phyloP scores from a whole-genome alignment of 169 alveolate species.

The Sarcocystis neurona region DNA sequence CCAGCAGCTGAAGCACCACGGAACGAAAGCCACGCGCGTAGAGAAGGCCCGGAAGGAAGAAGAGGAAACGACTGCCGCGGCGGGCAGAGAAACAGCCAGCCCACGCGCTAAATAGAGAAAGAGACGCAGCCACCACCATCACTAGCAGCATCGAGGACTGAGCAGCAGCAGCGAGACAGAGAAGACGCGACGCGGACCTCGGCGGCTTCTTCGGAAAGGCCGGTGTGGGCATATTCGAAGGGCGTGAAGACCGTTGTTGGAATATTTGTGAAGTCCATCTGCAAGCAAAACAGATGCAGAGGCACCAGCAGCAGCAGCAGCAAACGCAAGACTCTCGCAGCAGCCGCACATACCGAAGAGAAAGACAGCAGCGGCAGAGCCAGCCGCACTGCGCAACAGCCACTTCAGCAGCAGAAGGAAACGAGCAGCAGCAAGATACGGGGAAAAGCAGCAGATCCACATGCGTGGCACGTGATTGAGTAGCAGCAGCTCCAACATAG shows the following conservation, averaged over 20 bases:
- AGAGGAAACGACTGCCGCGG: constrained; percentile 85
- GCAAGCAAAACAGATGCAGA: constrained; percentile 7
- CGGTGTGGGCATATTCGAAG: constrained; percentile 95
- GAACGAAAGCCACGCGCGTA: too few species aligned
- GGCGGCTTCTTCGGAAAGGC: constrained; percentile 96
- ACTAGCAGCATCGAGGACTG: too few species aligned
- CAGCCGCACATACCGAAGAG: neutral
- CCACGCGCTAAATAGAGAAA: neutral
- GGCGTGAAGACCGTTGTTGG: constrained; percentile 98
- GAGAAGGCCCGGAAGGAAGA: too few species aligned
- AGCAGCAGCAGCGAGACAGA: too few species aligned
- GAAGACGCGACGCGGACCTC: constrained; percentile 62
- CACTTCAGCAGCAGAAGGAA: neutral
- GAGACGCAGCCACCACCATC: too few species aligned
- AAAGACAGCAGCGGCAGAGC: neutral
- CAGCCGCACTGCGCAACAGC: neutral
- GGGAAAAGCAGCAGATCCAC: neutral
- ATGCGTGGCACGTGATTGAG: too few species aligned
- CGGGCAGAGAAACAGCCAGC: constrained; percentile 79
- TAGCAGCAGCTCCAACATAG: too few species aligned
- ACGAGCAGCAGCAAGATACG: neutral
- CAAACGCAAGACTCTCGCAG: neutral
- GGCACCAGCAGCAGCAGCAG: neutral
- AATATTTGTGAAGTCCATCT: constrained; percentile 87
- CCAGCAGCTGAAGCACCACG: too few species aligned